Evolutionary conservation across 352 stramenopile genomes (phyloP).

Genomic region (Albugo candida): DNA sequence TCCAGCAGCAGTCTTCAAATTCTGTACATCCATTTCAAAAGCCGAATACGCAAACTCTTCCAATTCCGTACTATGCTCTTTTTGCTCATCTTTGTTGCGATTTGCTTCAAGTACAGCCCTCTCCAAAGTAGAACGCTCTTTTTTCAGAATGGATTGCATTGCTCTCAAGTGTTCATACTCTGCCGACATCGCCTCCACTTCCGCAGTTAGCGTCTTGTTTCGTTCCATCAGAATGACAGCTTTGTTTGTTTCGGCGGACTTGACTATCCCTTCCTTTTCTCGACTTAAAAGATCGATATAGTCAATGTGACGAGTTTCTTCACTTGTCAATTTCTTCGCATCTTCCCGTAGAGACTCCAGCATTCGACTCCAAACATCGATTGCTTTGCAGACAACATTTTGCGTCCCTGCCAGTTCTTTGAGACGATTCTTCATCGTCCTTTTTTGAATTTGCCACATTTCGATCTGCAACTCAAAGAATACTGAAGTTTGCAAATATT

Average conservation of each 20-base stretch:
- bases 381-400: too few species aligned
- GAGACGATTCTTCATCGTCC: too few species aligned
- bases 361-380: too few species aligned
- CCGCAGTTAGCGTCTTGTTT: constrained; percentile 26
- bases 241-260: constrained; percentile 40
- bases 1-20: too few species aligned
- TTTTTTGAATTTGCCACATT: constrained; percentile 25
- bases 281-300: too few species aligned
- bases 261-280: constrained; percentile 26
- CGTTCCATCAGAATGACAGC: constrained; percentile 34
- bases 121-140: constrained; percentile 30
- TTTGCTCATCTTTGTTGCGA: neutral
- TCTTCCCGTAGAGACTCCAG: too few species aligned
- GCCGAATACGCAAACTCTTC: too few species aligned
- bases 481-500: constrained; percentile 63
- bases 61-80: too few species aligned
- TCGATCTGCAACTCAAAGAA: constrained; percentile 56
- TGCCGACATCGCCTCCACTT: constrained; percentile 44
- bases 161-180: constrained; percentile 49
- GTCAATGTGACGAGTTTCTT: too few species aligned
- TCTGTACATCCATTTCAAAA: too few species aligned
- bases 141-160: constrained; percentile 26
- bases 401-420: too few species aligned
- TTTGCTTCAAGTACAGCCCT: constrained; percentile 4
- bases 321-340: too few species aligned